Evolutionary conservation across 148 eudicot species (phyloP).

Genomic region (Dianthus caryophyllus): DNA sequence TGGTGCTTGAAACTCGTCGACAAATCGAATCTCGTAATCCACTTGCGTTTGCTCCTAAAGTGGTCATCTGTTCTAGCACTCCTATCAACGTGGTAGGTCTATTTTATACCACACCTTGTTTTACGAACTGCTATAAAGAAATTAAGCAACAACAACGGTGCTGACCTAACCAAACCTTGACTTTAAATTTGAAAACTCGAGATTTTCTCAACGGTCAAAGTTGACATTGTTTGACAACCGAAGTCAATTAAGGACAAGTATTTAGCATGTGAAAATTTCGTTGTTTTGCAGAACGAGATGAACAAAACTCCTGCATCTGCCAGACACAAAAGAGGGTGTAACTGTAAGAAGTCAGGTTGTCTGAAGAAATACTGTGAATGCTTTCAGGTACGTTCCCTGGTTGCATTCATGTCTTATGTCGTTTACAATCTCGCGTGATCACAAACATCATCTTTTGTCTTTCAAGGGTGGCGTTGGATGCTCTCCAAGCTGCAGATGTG

Average conservation of each 20-base stretch:
- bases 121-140: background rate
- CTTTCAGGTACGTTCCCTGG: conserved; percentile 34
- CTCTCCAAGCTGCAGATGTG: conserved; percentile 43
- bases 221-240: too few species aligned
- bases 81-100: conserved; percentile 25
- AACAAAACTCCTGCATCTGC: conserved; percentile 48
- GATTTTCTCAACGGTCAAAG: too few species aligned
- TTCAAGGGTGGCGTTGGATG: conserved; percentile 51
- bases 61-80: conserved; percentile 26
- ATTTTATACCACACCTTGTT: background rate
- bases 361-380: conserved; percentile 51
- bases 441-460: background rate
- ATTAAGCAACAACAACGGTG: too few species aligned
- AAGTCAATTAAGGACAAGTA: too few species aligned
- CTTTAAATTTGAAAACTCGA: too few species aligned
- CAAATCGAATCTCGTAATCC: conserved; percentile 52
- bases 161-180: too few species aligned
- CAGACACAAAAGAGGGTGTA: conserved; percentile 47
- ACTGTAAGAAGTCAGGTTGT: conserved; percentile 49
- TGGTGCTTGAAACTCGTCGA: conserved; percentile 40
- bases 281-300: conserved; percentile 24
- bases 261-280: background rate
- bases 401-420: background rate
- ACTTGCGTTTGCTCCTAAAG: conserved; percentile 52
- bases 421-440: conserved; percentile 3